Conservation (phyloP, 495 filamentous ascomycete species). For the Clavariopsis aquatica region DNA sequence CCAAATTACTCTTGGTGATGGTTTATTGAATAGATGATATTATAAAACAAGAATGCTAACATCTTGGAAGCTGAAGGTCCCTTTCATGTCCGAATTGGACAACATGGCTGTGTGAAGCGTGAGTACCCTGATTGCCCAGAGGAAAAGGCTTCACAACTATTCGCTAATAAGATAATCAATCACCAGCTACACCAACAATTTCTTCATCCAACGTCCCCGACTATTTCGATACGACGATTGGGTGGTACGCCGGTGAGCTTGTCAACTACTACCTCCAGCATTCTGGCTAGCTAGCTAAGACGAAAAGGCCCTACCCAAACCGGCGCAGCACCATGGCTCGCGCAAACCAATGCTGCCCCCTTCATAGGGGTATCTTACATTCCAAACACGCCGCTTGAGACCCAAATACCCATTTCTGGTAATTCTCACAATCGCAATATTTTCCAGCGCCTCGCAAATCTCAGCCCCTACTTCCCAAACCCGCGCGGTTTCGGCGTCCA, state of each 20-base stretch:
- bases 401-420: constrained; percentile 56
- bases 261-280: background rate
- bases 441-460: constrained; percentile 57
- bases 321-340: constrained; percentile 57
- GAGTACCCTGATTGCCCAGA: background rate
- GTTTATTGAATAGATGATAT: background rate
- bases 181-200: constrained; percentile 12
- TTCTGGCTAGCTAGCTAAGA: background rate
- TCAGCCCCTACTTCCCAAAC: constrained; percentile 49
- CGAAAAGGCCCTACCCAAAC: constrained; percentile 58
- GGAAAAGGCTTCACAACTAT: background rate
- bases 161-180: background rate
- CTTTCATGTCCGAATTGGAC: background rate
- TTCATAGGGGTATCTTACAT: constrained; percentile 54
- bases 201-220: constrained; percentile 47
- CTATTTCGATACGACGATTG: constrained; percentile 57
- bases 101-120: background rate
- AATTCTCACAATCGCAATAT: constrained; percentile 53
- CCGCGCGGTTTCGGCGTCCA: constrained; percentile 49
- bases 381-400: constrained; percentile 61
- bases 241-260: constrained; percentile 42
- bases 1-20: background rate
- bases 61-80: background rate
- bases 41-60: background rate
- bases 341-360: constrained; percentile 56